A percentile compares a stretch with the other conserved stretches of the same genome.
These are phyloP conservation scores for Colletotrichum falcatum DNA, from an alignment of 2,329 filamentous ascomycete genomes.

Conservation along the genomic window DNA sequence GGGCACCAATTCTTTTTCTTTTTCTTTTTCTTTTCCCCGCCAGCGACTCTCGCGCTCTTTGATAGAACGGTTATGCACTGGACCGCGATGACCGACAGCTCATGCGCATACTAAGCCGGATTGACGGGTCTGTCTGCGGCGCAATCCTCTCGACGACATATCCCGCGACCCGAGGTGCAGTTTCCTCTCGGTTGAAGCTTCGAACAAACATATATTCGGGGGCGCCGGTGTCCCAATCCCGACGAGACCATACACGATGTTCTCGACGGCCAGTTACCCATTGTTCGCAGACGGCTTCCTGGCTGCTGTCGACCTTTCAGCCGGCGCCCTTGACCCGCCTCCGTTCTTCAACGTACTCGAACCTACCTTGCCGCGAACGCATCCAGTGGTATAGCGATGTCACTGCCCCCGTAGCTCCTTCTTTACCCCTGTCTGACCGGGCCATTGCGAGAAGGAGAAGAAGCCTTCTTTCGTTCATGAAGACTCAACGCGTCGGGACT, in stretches of 20 bases:
- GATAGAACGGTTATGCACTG: conserved; percentile 36
- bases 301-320: conserved; percentile 58
- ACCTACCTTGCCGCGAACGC: conserved; percentile 8
- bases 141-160: conserved; percentile 63
- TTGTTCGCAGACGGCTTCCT: conserved; percentile 52
- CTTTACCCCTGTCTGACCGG: conserved; percentile 40
- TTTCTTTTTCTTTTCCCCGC: neutral
- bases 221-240: conserved; percentile 30
- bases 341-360: conserved; percentile 32
- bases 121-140: conserved; percentile 70
- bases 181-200: conserved; percentile 30
- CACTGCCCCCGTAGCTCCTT: conserved; percentile 39
- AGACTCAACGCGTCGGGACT: conserved; percentile 59
- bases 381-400: conserved; percentile 30
- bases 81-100: conserved; percentile 62
- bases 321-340: conserved; percentile 45
- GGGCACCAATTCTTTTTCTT: neutral
- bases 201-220: conserved; percentile 29
- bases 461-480: conserved; percentile 66
- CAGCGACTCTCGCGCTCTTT: conserved; percentile 18
- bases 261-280: conserved; percentile 10
- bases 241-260: conserved; percentile 6
- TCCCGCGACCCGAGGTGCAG: conserved; percentile 43
- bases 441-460: conserved; percentile 44
- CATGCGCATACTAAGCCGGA: conserved; percentile 71